phyloP scores from a whole-genome alignment of 768 basidiomycete genomes.

The Mycena polygramma region DNA sequence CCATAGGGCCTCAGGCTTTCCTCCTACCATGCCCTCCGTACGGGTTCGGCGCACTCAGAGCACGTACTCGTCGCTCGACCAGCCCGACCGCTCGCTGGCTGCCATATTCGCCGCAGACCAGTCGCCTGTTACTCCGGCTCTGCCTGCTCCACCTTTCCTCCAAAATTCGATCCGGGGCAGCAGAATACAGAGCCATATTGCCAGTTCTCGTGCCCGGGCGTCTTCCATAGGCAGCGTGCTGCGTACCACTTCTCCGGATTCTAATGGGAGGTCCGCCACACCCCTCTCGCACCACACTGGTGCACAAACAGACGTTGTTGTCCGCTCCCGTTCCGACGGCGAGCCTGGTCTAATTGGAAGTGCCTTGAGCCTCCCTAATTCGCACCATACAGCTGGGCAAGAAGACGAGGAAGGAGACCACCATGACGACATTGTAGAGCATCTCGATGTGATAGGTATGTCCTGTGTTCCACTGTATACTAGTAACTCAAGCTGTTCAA shows the following conservation, averaged over 20 bases:
- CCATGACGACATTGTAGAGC: slow-evolving; percentile 85
- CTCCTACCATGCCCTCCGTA: slow-evolving; percentile 33
- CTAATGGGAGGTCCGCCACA: slow-evolving; percentile 20
- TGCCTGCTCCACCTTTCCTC: slow-evolving; percentile 18
- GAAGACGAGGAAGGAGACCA: slow-evolving; percentile 57
- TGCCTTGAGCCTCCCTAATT: slow-evolving; percentile 54
- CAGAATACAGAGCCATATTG: slow-evolving; percentile 50
- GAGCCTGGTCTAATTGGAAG: slow-evolving; percentile 60
- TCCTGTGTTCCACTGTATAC: slow-evolving; percentile 4
- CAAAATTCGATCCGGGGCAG: slow-evolving; percentile 41
- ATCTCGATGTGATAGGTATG: slow-evolving; percentile 84
- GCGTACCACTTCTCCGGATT: slow-evolving; percentile 29
- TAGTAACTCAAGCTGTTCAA: not conserved
- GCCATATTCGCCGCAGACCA: slow-evolving; percentile 22
- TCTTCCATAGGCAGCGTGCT: slow-evolving; percentile 14
- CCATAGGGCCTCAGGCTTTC: not conserved
- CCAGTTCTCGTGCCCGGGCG: slow-evolving; percentile 23
- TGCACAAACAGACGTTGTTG: slow-evolving; percentile 54
- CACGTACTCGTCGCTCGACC: slow-evolving; percentile 1
- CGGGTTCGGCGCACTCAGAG: slow-evolving; percentile 27
- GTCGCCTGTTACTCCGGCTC: slow-evolving; percentile 20
- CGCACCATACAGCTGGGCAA: slow-evolving; percentile 36
- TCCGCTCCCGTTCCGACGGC: slow-evolving; percentile 48
- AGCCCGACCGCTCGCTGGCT: slow-evolving; percentile 24
- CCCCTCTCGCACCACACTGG: slow-evolving; percentile 44